A percentile compares a stretch with the other conserved stretches of the same genome.
phyloP scores from a whole-genome alignment of 768 basidiomycete species.

The Lentinula edodes region DNA sequence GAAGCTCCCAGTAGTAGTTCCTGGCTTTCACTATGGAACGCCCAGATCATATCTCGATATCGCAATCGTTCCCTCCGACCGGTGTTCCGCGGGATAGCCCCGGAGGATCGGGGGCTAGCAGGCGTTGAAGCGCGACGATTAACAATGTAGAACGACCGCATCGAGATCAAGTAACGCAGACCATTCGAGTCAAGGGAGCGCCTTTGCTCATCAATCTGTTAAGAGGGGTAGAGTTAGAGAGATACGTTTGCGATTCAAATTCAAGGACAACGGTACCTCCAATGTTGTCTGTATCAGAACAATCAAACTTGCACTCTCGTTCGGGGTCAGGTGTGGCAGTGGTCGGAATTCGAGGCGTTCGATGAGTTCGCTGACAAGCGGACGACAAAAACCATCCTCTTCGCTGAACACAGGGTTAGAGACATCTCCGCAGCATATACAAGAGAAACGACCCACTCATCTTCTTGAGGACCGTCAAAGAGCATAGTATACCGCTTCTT shows the following conservation, averaged over 20 bases:
- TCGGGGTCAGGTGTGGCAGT: slow-evolving; percentile 65
- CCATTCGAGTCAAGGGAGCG: slow-evolving; percentile 92
- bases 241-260: neutral
- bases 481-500: slow-evolving; percentile 44
- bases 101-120: slow-evolving; percentile 40
- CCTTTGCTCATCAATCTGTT: slow-evolving; percentile 81
- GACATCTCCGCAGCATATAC: neutral
- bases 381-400: slow-evolving; percentile 56
- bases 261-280: slow-evolving; percentile 49
- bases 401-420: slow-evolving; percentile 25
- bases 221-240: neutral
- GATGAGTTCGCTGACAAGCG: slow-evolving; percentile 55
- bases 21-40: slow-evolving; percentile 93
- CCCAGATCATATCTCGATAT: slow-evolving; percentile 96
- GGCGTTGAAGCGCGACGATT: slow-evolving; percentile 57
- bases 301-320: slow-evolving; percentile 79
- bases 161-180: slow-evolving; percentile 85
- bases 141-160: slow-evolving; percentile 87
- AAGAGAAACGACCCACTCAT: slow-evolving; percentile 35
- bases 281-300: slow-evolving; percentile 84
- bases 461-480: slow-evolving; percentile 42
- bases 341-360: slow-evolving; percentile 56
- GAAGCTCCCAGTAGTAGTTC: slow-evolving; percentile 73
- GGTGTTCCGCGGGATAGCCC: slow-evolving; percentile 35
- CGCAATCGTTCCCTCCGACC: slow-evolving; percentile 73